Evolutionary conservation across 1,139 yeast species (phyloP).

Genomic region (Suhomyces chickasaworum): DNA sequence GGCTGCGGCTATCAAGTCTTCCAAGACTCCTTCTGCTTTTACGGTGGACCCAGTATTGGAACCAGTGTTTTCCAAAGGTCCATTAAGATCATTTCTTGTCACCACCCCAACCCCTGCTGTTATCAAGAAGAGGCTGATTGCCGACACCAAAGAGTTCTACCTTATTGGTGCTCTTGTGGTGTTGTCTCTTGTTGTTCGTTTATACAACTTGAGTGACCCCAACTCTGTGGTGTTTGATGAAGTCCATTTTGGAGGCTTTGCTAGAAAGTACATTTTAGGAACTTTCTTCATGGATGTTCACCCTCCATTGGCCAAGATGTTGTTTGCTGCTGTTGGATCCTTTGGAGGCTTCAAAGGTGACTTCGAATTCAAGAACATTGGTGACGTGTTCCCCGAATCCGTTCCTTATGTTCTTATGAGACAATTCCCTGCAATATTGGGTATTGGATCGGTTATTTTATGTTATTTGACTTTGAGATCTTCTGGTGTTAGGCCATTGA

Average conservation of each 20-base stretch:
- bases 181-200: conserved; percentile 52
- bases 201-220: conserved; percentile 62
- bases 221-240: conserved; percentile 91
- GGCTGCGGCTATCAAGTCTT: conserved; percentile 15
- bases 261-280: conserved; percentile 72
- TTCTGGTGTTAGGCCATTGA: conserved; percentile 81
- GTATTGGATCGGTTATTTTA: conserved; percentile 76
- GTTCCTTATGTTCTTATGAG: conserved; percentile 86
- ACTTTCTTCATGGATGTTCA: conserved; percentile 88
- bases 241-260: conserved; percentile 81
- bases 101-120: conserved; percentile 28
- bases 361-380: conserved; percentile 72
- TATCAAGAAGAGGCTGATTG: conserved; percentile 25
- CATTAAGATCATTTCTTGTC: conserved; percentile 30
- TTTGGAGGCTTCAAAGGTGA: conserved; percentile 78
- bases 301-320: conserved; percentile 90
- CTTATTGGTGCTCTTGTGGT: conserved; percentile 52
- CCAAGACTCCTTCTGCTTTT: conserved; percentile 15
- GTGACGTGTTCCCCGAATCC: conserved; percentile 57
- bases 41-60: conserved; percentile 32
- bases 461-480: conserved; percentile 80
- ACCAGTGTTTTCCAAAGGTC: conserved; percentile 30
- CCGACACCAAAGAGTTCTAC: conserved; percentile 29
- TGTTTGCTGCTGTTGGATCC: conserved; percentile 74
- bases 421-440: conserved; percentile 78